Evolutionary conservation across 2,329 filamentous ascomycete species (phyloP), one percentile per base, ranked within the genome.

Genomic region (Cercospora zeae-maydis): DNA sequence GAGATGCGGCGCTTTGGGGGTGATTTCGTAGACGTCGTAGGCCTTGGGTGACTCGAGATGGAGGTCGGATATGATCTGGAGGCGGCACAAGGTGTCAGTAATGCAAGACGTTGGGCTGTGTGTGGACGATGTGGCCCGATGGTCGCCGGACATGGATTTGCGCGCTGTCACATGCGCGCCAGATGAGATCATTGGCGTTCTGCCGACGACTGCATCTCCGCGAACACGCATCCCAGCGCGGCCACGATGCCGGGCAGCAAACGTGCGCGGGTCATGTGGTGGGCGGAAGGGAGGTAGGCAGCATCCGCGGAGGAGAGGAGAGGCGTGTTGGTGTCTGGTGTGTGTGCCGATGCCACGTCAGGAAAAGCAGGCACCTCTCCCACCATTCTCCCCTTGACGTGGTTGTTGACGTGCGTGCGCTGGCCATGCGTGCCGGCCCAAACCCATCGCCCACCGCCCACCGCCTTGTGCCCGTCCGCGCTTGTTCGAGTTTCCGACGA

Each of bases 31-130:
- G 24, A 75, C 21, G 65, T 83, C 79, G 70, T 86, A 87, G 16
- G 75, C 74, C 47, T 77, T 75, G 0, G 80, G 78, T 8, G 71
- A 69, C 69, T 87, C 83, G 7, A 87, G 76, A 64, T 87, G 84
- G 3, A 87, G 76, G 71, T 87, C 84, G 0, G 84, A 86, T n/a
- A 86, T 61, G 52, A 86, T 58, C 39, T 65, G 65, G 16, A 67
- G 8, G n/a, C 14, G 79, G 31, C 9, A 13, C 53, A 56, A 39
- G n/a, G 53, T 24, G 34, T 37, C 51, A 14, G 30, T 14, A 19
- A 10, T 34, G 49, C 13, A 30, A 16, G 8, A 1, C 11, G 36
- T 51, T 14, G n/a, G 21, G 10, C 19, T 9, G 2, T 31, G 13
- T 31, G n/a, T 31, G 27, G 10, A 31, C 27, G 47, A 16, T 5